Evolutionary conservation across 2,329 filamentous ascomycete species (phyloP).

Genomic region (Aspergillus jensenii): DNA sequence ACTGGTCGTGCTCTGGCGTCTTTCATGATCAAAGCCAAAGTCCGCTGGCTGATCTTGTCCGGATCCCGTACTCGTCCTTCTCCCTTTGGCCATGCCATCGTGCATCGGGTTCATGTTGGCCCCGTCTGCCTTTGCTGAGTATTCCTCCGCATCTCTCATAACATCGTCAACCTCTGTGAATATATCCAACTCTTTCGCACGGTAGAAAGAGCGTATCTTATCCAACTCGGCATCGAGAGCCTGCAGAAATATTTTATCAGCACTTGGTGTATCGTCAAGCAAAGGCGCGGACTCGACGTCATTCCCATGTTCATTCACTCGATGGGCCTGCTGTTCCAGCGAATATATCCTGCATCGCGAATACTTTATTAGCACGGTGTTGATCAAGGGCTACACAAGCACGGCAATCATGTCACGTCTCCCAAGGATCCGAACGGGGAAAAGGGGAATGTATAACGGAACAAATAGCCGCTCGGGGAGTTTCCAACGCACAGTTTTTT

Average conservation of each 20-base stretch:
- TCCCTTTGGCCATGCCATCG: constrained; percentile 42
- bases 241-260: constrained; percentile 77
- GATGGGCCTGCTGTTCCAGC: constrained; percentile 81
- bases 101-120: constrained; percentile 45
- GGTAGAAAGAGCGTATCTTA: constrained; percentile 90
- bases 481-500: constrained; percentile 82
- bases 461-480: constrained; percentile 59
- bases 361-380: not conserved
- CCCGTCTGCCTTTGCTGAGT: constrained; percentile 58
- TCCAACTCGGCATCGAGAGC: constrained; percentile 87
- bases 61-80: constrained; percentile 42
- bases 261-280: constrained; percentile 64
- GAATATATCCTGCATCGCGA: constrained; percentile 74
- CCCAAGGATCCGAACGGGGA: not conserved
- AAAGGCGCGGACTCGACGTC: constrained; percentile 86
- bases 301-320: constrained; percentile 51
- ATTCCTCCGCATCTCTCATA: constrained; percentile 70
- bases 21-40: constrained; percentile 46
- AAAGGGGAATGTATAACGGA: not conserved
- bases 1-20: constrained; percentile 47
- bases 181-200: constrained; percentile 84
- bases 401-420: constrained; percentile 3
- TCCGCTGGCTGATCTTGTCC: constrained; percentile 45
- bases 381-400: not conserved
- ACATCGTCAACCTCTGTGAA: constrained; percentile 76